Percentiles rank a stretch among this genome's conserved stretches.
phyloP scores from a whole-genome alignment of 768 basidiomycete genomes.

The Austroboletus eburneus region DNA sequence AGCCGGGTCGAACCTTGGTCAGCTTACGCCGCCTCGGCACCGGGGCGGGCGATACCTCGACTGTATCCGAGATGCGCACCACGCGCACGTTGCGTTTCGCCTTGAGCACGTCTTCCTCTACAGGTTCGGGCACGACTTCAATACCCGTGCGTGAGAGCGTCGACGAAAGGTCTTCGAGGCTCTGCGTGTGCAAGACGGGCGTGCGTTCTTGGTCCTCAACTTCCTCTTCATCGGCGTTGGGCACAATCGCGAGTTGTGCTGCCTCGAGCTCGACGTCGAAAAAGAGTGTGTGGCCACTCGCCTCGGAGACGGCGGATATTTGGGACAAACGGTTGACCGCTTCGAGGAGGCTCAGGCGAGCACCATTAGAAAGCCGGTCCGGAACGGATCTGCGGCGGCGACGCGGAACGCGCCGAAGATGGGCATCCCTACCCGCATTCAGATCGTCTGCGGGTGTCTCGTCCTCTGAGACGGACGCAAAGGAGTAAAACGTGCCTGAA shows the following conservation, averaged over 20 bases:
- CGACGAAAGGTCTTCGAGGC: slow-evolving; percentile 22
- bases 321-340: slow-evolving; percentile 26
- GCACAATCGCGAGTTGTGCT: neutral
- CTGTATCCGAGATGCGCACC: slow-evolving; percentile 24
- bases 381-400: slow-evolving; percentile 21
- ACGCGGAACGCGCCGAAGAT: slow-evolving; percentile 13
- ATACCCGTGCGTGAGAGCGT: slow-evolving; percentile 19
- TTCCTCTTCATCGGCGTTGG: neutral
- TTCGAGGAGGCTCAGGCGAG: slow-evolving; percentile 25
- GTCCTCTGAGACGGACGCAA: slow-evolving; percentile 19
- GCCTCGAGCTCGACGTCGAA: slow-evolving; percentile 17
- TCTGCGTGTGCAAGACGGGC: slow-evolving; percentile 15
- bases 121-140: neutral
- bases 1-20: slow-evolving; percentile 22
- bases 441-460: slow-evolving; percentile 1
- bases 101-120: slow-evolving; percentile 2
- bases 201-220: neutral
- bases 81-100: slow-evolving; percentile 19
- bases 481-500: slow-evolving; percentile 22
- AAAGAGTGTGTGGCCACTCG: slow-evolving; percentile 27
- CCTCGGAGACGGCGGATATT: slow-evolving; percentile 15
- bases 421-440: too few relatives aligned
- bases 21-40: slow-evolving; percentile 17
- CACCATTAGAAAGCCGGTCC: slow-evolving; percentile 19
- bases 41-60: slow-evolving; percentile 18